Evolutionary conservation across 1,284 basidiomycete genomes (phyloP).

Genomic region (Irpex rosettiformis): DNA sequence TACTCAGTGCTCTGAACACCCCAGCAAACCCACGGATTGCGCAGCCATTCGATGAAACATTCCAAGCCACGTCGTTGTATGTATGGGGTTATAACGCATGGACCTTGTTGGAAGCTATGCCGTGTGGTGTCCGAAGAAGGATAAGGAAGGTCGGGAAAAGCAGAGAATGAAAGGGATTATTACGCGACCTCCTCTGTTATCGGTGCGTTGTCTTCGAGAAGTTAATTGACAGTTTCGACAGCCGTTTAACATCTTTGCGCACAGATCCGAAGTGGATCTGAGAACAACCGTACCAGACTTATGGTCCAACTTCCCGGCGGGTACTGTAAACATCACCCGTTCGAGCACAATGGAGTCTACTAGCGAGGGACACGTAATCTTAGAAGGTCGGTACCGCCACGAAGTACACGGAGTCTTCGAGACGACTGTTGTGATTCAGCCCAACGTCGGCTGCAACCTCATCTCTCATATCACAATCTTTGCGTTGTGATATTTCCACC

Average conservation of each 20-base stretch:
- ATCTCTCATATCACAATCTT: neutral
- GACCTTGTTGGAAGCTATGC: neutral
- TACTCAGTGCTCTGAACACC: too few species aligned
- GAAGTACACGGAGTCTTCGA: neutral
- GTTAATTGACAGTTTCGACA: neutral
- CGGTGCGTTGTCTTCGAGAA: neutral
- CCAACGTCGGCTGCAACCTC: neutral
- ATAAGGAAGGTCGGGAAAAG: neutral
- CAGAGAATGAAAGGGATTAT: neutral
- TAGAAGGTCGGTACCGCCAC: neutral
- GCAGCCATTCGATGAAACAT: too few species aligned
- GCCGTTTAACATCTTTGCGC: neutral
- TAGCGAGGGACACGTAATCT: neutral
- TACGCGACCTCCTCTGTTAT: neutral
- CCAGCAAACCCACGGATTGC: too few species aligned
- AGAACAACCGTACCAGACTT: neutral
- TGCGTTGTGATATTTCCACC: conserved; percentile 1
- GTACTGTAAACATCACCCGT: too few species aligned
- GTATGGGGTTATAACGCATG: neutral
- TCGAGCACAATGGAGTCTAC: too few species aligned
- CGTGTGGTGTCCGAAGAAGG: neutral
- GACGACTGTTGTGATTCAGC: neutral
- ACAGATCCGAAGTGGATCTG: neutral
- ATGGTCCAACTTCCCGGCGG: neutral
- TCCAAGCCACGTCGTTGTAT: too few species aligned